Evolutionary conservation across 345 rosid species (phyloP), one percentile per base, ranked within the genome.

Genomic region (Lenwebbia sp.): DNA sequence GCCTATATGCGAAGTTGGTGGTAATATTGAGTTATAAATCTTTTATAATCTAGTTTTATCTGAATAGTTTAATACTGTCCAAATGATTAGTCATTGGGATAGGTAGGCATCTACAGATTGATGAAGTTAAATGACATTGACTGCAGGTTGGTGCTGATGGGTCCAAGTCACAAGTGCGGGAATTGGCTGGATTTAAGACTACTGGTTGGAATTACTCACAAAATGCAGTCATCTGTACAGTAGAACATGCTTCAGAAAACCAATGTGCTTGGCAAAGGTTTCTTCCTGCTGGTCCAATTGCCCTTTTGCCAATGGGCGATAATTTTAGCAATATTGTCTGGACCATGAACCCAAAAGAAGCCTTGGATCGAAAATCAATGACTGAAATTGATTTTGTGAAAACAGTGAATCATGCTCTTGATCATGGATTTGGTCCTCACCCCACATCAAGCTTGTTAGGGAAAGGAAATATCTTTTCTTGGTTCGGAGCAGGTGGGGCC

Each of bases 101-200:
- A 75, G 55, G 26, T 62, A 40, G 49, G 40, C 58, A 57, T 30
- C 54, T 87, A 54, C 78, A 47, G 13, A 53, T 23, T 41, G 57
- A 83, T 30, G 21, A 10, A 83, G 49, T 86, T 76, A 75, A 85
- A 22, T 83, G 85, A 82, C 41, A 33, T 87, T 88, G 58, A 28
- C 85, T 89, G 86, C 91, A 95, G 99, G 98, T 96, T 44, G 99
- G 99, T 84, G 95, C 99, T 30, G 99, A 96, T 93, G 99, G 99
- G 83, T 93, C 91, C 83, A 97, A 94, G 91, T 97, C 99, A 25
- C 93, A 88, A 70, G 99, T 97, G 60, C 93, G 99, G 89, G 98
- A 95, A 83, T 89, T 97, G 83, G 93, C 96, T 50, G 96, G 98
- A 85, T 92, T 97, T 87, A 94, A 91, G 87, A 95, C 96, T 84